These are phyloP conservation scores for Hippophae rhamnoides DNA, from an alignment of 306 rosid species.

Conservation along the genomic window DNA sequence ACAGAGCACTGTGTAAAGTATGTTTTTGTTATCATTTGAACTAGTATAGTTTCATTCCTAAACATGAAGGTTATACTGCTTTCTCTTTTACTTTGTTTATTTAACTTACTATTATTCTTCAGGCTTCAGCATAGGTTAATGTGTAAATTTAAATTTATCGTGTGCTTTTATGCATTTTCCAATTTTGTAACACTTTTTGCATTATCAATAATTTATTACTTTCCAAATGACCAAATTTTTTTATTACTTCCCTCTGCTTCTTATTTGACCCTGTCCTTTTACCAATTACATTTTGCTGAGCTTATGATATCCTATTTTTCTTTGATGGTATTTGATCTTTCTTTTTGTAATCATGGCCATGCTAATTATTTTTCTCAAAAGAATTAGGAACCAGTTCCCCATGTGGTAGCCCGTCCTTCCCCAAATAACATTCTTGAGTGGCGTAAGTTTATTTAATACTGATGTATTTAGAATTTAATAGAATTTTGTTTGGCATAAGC, in stretches of 20 bases:
- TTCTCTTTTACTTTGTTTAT: not conserved
- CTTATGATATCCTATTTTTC: too few species aligned
- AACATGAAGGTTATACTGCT: not conserved
- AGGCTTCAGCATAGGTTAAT: not conserved
- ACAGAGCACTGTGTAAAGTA: slow-evolving; percentile 96
- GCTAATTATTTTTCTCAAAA: slow-evolving; percentile 20
- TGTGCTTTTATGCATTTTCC: not conserved
- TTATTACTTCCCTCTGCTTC: not conserved
- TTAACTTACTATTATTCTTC: not conserved
- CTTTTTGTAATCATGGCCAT: slow-evolving; percentile 6
- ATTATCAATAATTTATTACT: too few species aligned
- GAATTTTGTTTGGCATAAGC: too few species aligned
- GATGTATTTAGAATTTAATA: too few species aligned
- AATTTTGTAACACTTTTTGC: too few species aligned
- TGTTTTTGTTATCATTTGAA: not conserved
- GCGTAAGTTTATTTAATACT: slow-evolving; percentile 62
- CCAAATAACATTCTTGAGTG: slow-evolving; percentile 95
- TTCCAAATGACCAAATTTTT: too few species aligned
- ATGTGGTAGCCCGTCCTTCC: slow-evolving; percentile 86
- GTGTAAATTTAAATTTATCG: not conserved
- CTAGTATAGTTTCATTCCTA: not conserved
- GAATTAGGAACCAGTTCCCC: slow-evolving; percentile 89
- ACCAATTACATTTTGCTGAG: not conserved
- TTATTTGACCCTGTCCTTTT: slow-evolving; percentile 3
- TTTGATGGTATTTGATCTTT: slow-evolving; percentile 4